phyloP scores from a whole-genome alignment of 495 filamentous ascomycete species.

The Aspergillus ellipticus region DNA sequence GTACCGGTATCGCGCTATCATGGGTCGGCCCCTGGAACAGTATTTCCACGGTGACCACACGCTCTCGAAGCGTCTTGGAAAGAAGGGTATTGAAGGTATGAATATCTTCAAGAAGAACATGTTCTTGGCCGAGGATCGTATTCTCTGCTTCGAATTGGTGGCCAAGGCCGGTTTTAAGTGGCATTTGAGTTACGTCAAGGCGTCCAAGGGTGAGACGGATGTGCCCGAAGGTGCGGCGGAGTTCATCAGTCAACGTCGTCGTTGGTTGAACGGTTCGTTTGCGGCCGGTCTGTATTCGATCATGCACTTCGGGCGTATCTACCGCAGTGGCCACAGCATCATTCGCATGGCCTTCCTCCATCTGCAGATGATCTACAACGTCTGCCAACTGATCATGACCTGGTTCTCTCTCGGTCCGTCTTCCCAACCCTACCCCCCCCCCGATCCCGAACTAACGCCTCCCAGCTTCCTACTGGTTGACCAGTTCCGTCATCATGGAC shows the following conservation, averaged over 20 bases:
- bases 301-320: constrained; percentile 98
- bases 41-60: constrained; percentile 99
- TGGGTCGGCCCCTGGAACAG: constrained; percentile 93
- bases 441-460: too few relatives aligned
- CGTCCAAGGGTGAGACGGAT: constrained; percentile 97
- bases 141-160: constrained; percentile 97
- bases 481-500: constrained; percentile 93
- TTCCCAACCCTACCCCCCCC: too few relatives aligned
- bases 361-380: constrained; percentile 90
- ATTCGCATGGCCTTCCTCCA: constrained; percentile 96
- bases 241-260: constrained; percentile 92
- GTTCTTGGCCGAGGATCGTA: constrained; percentile 99
- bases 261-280: constrained; percentile 98
- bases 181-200: constrained; percentile 97
- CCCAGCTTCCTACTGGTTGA: constrained; percentile 82
- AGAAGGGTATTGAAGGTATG: constrained; percentile 99
- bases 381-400: constrained; percentile 79
- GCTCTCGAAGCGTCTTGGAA: constrained; percentile 83
- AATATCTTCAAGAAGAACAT: constrained; percentile 99
- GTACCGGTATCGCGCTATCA: constrained; percentile 94
- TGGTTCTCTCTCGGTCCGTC: constrained; percentile 91
- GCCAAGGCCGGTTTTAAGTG: constrained; percentile 97
- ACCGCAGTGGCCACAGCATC: constrained; percentile 93
- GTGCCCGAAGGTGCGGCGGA: constrained; percentile 94
- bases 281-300: constrained; percentile 93